A percentile compares a stretch with the other conserved stretches of the same genome.
Conservation (phyloP, 1,284 basidiomycete species). For the Boletus sp. region DNA sequence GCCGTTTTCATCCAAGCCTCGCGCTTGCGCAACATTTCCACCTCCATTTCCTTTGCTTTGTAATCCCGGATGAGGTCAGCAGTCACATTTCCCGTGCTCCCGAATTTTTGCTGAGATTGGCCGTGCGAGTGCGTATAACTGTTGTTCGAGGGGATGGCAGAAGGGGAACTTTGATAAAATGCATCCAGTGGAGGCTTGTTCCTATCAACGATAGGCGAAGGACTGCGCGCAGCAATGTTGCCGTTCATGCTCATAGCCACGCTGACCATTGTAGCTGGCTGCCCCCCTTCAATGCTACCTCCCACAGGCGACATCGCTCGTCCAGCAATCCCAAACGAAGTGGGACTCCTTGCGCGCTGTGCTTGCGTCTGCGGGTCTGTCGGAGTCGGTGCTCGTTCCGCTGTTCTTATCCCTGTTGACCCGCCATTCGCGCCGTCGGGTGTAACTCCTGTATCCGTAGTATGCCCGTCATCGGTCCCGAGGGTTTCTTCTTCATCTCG, state of each 20-base stretch:
- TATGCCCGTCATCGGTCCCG: slow-evolving; percentile 48
- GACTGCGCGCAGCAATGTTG: slow-evolving; percentile 51
- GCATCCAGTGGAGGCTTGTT: slow-evolving; percentile 54
- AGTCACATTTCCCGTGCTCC: slow-evolving; percentile 65
- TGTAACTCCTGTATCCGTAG: slow-evolving; percentile 44
- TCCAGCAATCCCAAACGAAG: slow-evolving; percentile 38
- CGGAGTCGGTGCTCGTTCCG: slow-evolving; percentile 54
- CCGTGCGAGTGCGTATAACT: slow-evolving; percentile 25
- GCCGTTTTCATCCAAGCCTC: slow-evolving; percentile 87
- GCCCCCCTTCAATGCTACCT: slow-evolving; percentile 37
- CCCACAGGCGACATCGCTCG: slow-evolving; percentile 56
- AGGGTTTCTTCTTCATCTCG: slow-evolving; percentile 64
- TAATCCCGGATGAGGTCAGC: slow-evolving; percentile 75
- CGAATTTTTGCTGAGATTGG: slow-evolving; percentile 38
- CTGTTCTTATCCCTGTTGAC: slow-evolving; percentile 33
- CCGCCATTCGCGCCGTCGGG: slow-evolving; percentile 23
- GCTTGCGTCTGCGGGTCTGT: slow-evolving; percentile 35
- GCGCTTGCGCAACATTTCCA: slow-evolving; percentile 74
- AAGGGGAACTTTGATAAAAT: slow-evolving; percentile 54
- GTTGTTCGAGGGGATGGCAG: slow-evolving; percentile 41
- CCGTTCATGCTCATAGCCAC: slow-evolving; percentile 50
- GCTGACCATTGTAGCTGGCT: slow-evolving; percentile 49
- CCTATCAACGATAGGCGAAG: slow-evolving; percentile 57
- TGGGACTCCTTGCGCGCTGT: slow-evolving; percentile 59
- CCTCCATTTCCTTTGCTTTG: slow-evolving; percentile 76